Conservation (phyloP, 257 asterid species). For the Solanum arcanum region DNA sequence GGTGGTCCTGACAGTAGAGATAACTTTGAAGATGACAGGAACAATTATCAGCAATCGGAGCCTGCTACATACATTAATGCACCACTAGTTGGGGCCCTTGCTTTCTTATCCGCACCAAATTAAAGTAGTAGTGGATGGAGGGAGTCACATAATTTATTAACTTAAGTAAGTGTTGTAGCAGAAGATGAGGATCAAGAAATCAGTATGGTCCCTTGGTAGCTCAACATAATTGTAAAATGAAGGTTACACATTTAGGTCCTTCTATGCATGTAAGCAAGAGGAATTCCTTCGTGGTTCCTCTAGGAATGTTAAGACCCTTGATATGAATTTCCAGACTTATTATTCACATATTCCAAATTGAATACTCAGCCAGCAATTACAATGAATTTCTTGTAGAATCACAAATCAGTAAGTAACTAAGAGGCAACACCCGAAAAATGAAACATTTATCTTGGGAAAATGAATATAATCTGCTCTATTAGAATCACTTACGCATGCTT, state of each 20-base stretch:
- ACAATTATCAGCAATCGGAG: constrained; percentile 63
- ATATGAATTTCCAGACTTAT: neutral
- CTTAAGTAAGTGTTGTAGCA: neutral
- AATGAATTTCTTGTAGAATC: neutral
- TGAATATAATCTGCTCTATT: neutral
- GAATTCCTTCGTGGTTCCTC: neutral
- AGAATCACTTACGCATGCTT: neutral
- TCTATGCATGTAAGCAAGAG: neutral
- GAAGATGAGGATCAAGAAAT: neutral
- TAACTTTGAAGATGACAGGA: constrained; percentile 43
- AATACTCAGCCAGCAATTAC: neutral
- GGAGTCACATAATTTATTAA: neutral
- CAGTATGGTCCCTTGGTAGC: neutral
- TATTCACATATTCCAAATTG: neutral
- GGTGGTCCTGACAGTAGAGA: constrained; percentile 71
- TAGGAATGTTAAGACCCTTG: neutral
- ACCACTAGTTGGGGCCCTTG: constrained; percentile 57
- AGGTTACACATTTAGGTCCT: neutral
- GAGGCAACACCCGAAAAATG: neutral
- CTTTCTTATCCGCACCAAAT: constrained; percentile 35
- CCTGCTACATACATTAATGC: constrained; percentile 72
- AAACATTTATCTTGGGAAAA: neutral
- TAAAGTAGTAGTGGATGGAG: neutral
- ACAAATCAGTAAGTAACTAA: neutral
- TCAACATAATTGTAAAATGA: neutral